Evolutionary conservation across 2,329 filamentous ascomycete species (phyloP).

Genomic region (Leptographium flavum): DNA sequence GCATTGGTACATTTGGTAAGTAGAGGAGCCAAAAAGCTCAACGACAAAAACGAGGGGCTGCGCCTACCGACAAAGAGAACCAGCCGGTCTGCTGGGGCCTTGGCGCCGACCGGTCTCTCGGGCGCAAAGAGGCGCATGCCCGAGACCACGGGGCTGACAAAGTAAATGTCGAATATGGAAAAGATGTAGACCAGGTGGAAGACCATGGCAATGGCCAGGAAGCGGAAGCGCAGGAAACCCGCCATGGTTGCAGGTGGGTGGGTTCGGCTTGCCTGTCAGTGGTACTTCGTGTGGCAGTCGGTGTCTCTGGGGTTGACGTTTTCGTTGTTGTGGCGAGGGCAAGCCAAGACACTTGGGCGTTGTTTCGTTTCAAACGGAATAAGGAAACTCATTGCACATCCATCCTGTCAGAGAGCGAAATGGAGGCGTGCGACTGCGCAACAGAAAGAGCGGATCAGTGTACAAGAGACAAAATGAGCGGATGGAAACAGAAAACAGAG

Average conservation of each 20-base stretch:
- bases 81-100: constrained; percentile 75
- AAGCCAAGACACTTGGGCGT: background rate
- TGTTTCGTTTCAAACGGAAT: background rate
- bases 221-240: constrained; percentile 53
- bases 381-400: background rate
- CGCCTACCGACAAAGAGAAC: constrained; percentile 78
- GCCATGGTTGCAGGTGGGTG: constrained; percentile 27
- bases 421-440: background rate
- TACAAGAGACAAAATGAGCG: background rate
- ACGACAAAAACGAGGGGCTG: no score
- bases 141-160: constrained; percentile 91
- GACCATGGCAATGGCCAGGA: constrained; percentile 73
- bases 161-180: constrained; percentile 98
- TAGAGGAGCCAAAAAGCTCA: background rate
- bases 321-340: background rate
- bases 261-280: background rate
- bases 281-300: background rate
- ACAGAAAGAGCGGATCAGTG: background rate
- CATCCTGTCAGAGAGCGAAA: background rate
- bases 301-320: background rate
- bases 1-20: constrained; percentile 18
- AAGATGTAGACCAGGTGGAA: constrained; percentile 91
- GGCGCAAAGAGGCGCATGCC: constrained; percentile 78
- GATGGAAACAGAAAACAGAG: background rate
- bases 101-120: constrained; percentile 40